These are phyloP conservation scores for Aulographum hederae DNA, from an alignment of 2,329 filamentous ascomycete species.

Conservation along the genomic window DNA sequence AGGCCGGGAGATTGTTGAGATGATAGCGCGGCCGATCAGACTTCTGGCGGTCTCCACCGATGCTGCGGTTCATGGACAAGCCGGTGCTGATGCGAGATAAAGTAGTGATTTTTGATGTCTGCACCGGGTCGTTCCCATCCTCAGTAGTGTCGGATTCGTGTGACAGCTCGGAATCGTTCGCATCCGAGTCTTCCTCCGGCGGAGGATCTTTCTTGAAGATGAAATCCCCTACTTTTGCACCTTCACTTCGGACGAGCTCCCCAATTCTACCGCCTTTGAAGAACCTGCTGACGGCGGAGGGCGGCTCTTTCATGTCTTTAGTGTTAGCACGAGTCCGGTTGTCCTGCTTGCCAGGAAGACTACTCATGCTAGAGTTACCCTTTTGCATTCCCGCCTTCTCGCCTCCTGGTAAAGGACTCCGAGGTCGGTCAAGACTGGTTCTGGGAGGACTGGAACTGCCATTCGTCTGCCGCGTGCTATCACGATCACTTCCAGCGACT, in stretches of 20 bases:
- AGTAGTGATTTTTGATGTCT: no score
- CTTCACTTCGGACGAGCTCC: slow-evolving; percentile 48
- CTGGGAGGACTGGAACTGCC: no score
- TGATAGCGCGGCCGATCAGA: slow-evolving; percentile 19
- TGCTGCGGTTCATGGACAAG: no score
- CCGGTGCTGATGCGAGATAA: no score
- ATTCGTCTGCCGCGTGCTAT: slow-evolving; percentile 12
- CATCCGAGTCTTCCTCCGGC: slow-evolving; percentile 32
- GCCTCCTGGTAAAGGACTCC: no score
- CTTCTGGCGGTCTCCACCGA: slow-evolving; percentile 15
- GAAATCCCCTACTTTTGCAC: slow-evolving; percentile 41
- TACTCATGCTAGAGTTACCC: no score
- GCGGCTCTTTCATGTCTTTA: slow-evolving; percentile 22
- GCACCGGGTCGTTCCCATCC: no score
- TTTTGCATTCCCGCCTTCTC: no score
- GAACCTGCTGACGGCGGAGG: slow-evolving; percentile 48
- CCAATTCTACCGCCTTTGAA: slow-evolving; percentile 64
- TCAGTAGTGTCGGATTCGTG: neutral
- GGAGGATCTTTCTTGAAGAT: slow-evolving; percentile 26
- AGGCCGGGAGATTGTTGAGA: slow-evolving; percentile 29
- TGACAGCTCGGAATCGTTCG: no score
- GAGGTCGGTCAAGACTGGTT: no score
- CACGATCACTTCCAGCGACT: slow-evolving; percentile 3
- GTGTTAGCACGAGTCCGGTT: slow-evolving; percentile 15
- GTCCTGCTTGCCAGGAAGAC: slow-evolving; percentile 17